Percentiles rank a stretch among this genome's conserved stretches.
Conservation (phyloP, 2,329 filamentous ascomycete genomes). For the Pleurostoma richardsiae region DNA sequence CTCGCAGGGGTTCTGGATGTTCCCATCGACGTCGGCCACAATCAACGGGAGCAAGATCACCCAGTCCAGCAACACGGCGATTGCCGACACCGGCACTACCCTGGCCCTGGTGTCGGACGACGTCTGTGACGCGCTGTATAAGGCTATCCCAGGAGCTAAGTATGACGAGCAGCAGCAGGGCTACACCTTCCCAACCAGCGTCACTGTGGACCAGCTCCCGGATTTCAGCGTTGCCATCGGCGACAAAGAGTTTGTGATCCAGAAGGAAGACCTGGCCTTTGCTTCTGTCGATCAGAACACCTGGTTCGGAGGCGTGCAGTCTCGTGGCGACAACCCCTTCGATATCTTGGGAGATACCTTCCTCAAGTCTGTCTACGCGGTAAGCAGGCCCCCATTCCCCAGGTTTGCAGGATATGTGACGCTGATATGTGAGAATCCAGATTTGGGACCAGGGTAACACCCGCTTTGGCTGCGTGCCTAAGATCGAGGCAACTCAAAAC, state of each 20-base stretch:
- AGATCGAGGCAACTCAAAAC: conserved; percentile 33
- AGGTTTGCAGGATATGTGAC: neutral
- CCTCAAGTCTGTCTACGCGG: conserved; percentile 60
- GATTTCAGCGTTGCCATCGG: conserved; percentile 60
- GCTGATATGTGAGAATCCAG: conserved; percentile 18
- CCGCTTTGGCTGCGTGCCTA: conserved; percentile 55
- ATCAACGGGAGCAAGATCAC: conserved; percentile 51
- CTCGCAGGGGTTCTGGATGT: conserved; percentile 63
- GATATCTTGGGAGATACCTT: conserved; percentile 62
- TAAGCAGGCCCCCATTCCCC: conserved; percentile 24
- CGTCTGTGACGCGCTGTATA: conserved; percentile 58
- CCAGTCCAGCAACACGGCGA: conserved; percentile 55
- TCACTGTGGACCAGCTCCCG: conserved; percentile 49
- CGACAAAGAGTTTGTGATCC: conserved; percentile 51
- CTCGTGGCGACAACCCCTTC: conserved; percentile 50
- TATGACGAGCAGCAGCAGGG: conserved; percentile 55
- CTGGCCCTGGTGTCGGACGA: conserved; percentile 60
- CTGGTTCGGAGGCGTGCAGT: conserved; percentile 63
- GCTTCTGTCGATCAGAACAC: conserved; percentile 35
- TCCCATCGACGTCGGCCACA: conserved; percentile 50
- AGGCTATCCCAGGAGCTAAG: conserved; percentile 53
- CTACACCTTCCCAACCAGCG: conserved; percentile 55
- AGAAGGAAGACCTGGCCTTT: conserved; percentile 33
- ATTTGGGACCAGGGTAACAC: conserved; percentile 59
- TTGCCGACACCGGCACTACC: conserved; percentile 68